Evolutionary conservation across 352 stramenopile genomes (phyloP), one percentile per base, ranked within the genome.

Genomic region (Phytophthora podocarpi): DNA sequence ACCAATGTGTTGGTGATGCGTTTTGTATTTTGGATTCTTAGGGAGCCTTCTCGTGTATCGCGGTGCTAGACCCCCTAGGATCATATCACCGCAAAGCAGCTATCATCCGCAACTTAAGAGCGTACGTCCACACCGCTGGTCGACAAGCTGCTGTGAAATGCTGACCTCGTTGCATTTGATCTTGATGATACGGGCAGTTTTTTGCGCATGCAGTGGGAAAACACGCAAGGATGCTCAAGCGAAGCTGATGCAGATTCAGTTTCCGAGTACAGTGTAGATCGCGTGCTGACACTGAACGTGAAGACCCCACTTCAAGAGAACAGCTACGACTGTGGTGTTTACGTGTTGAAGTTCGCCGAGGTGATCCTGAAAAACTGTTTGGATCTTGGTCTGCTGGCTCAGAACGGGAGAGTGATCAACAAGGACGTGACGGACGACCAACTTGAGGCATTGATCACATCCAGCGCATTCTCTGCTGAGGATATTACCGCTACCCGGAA

Each of bases 41-140:
- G 72, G 54, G 87, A 6, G 63, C 76, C 1, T 64, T 64, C 46
- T 76, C 82, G 24, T 89, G 82, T 43, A 83, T 93, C 11, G 78
- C 74, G 20, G 59, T 91, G 26, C 51, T 93, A 26, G 85, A 93
- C 59, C 81, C 85, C 28, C 82, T 93, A 8, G 82, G 82, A 8
- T 71, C 64, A 7, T 93, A 91, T 50, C 85, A 93, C 59, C 82
- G 70, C 43, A 85, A 78, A 59, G 42, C 59, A 30, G 60, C 68
- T 4, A 91, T 93, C 43, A 31, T 76, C 18, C 76, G 82, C 13
- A 71, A 89, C 41, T 67, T 93, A 27, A 71, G 61, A 73, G 69
- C 63, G 84, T 91, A 64, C 39, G 79, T 75, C 11, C 21, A 43
- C 5, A 26, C 0, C 26, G 12, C 16, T 37, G n/a, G 1, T 37